Evolutionary conservation across 768 basidiomycete species (phyloP), one percentile per base, ranked within the genome.

Genomic region (Xerocomellus dryophilus): DNA sequence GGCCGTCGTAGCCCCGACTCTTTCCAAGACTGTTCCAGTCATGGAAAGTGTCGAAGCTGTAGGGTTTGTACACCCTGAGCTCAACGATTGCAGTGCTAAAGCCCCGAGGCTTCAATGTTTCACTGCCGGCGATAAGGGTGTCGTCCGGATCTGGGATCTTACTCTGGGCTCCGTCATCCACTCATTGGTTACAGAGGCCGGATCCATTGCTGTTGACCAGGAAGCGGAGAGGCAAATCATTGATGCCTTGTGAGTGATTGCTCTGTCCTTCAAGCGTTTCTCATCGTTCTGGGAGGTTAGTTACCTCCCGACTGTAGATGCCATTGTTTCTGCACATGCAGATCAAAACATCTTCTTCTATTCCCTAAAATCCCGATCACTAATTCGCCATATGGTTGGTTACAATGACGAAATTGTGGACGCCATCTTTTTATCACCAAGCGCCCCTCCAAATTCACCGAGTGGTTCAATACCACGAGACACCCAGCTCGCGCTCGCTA

Each of bases 351-450:
- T 99, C 61, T 78, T 94, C 43, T 93, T 93, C 73, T 85, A 94
- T 70, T 93, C 91, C 2, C 74, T 96, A 8, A 69, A 77, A n/a
- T 81, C 82, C 1, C 79, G 78, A 31, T 74, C 79, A 9, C 73
- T 90, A 23, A 75, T 78, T 2, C 86, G 90, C 17, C 96, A 98
- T 62, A 73, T 98, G 60, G 85, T 98, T 62, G 97, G 97, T 0
- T 99, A 88, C 78, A 98, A 98, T 69, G 97, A 99, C 71, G 96
- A 98, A 71, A 94, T 98, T 60, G 88, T 98, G 47, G 97, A 98
- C 63, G 82, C 86, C 5, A 77, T 81, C 25, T 92, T 94, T 73
- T 78, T 99, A 54, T 81, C 81, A 42, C 66, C 78, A 31, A 67
- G 75, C 20, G 43, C 67, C 18, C 63, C 59, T 7, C 60, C 59